Evolutionary conservation across 306 rosid genomes (phyloP).

Genomic region (Boehmeria nivea): DNA sequence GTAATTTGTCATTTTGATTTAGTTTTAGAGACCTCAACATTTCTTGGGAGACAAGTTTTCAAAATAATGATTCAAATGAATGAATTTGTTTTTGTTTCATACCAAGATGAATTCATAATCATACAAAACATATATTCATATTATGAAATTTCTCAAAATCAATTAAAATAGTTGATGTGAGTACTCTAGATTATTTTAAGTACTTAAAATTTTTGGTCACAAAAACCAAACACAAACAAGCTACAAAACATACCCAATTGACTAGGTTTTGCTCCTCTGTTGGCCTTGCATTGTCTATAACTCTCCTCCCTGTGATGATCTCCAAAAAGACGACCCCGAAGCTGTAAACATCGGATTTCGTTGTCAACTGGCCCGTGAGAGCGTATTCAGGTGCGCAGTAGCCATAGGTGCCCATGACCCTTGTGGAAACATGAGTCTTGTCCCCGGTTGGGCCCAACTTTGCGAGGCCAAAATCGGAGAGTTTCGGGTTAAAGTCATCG

Average conservation of each 20-base stretch:
- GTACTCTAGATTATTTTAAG: too few relatives aligned
- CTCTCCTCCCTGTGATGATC: slow-evolving; percentile 85
- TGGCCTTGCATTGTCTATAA: slow-evolving; percentile 62
- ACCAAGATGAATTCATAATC: too few relatives aligned
- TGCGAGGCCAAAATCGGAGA: slow-evolving; percentile 93
- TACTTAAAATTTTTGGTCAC: too few relatives aligned
- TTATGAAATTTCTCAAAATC: too few relatives aligned
- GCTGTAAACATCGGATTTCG: slow-evolving; percentile 80
- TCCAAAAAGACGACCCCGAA: slow-evolving; percentile 86
- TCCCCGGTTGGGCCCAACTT: slow-evolving; percentile 90
- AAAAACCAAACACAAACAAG: too few relatives aligned
- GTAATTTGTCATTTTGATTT: too few relatives aligned
- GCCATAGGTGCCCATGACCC: slow-evolving; percentile 97
- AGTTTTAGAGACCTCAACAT: not conserved
- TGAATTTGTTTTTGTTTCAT: too few relatives aligned
- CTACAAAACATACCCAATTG: slow-evolving; percentile 71
- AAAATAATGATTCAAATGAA: too few relatives aligned
- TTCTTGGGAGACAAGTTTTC: too few relatives aligned
- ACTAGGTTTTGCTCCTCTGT: slow-evolving; percentile 61
- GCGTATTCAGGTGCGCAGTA: slow-evolving; percentile 97
- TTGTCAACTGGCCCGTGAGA: slow-evolving; percentile 63
- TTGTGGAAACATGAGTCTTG: slow-evolving; percentile 82
- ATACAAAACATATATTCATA: too few relatives aligned
- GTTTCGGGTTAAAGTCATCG: slow-evolving; percentile 68
- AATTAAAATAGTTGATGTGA: too few relatives aligned